phyloP scores from a whole-genome alignment of 1,139 yeast genomes.

The Blastobotrys raffinosifermentans region DNA sequence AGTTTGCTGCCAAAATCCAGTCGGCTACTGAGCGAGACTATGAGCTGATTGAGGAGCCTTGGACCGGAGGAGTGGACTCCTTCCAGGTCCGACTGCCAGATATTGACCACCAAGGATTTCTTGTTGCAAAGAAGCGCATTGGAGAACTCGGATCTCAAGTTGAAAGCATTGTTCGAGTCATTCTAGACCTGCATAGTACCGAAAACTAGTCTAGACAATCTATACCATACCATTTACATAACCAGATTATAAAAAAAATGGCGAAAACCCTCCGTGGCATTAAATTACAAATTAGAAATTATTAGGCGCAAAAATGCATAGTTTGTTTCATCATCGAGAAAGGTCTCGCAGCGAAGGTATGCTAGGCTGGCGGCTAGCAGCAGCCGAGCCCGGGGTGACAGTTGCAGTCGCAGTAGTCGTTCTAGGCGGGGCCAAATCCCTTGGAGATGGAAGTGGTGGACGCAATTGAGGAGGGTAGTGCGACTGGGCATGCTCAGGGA shows the following conservation, averaged over 20 bases:
- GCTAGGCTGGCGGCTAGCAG: too few relatives aligned
- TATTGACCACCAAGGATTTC: slow-evolving; percentile 77
- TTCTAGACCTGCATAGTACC: too few relatives aligned
- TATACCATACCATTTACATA: too few relatives aligned
- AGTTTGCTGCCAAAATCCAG: slow-evolving; percentile 17
- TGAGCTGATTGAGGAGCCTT: slow-evolving; percentile 67
- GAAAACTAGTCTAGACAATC: too few relatives aligned
- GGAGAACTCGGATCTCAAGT: slow-evolving; percentile 73
- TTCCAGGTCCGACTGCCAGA: slow-evolving; percentile 78
- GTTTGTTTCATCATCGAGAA: too few relatives aligned
- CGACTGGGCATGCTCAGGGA: slow-evolving; percentile 1
- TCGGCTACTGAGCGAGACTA: slow-evolving; percentile 31
- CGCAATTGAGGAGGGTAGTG: slow-evolving; percentile 1
- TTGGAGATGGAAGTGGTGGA: slow-evolving; percentile 1
- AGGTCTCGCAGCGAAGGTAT: too few relatives aligned
- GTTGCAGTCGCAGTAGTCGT: too few relatives aligned
- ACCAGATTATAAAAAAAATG: slow-evolving; percentile 51
- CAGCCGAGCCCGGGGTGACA: too few relatives aligned
- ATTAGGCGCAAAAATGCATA: too few relatives aligned
- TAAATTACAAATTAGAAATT: not conserved
- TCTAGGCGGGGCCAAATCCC: slow-evolving; percentile 1
- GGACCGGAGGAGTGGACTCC: slow-evolving; percentile 50
- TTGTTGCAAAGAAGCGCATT: slow-evolving; percentile 66
- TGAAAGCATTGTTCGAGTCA: slow-evolving; percentile 35
- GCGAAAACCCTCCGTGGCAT: slow-evolving; percentile 4